Base-by-base conservation (phyloP, 208 protist species). In the Trypanosoma avium region DNA sequence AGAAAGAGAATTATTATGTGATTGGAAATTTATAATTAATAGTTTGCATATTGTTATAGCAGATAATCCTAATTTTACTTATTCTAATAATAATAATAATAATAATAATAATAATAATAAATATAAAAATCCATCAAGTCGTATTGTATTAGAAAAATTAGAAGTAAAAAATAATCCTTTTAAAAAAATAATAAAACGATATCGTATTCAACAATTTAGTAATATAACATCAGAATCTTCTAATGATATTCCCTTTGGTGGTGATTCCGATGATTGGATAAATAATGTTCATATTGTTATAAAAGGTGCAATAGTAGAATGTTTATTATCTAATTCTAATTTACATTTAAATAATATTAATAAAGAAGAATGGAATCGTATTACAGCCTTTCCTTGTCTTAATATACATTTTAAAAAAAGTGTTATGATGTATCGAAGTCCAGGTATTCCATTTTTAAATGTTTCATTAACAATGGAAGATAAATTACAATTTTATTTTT, bases 191-290 rank as follows among this genome's bases (percentile, higher is more conserved):
- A 30, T 40, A 38, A 54, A 56, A 30, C 43, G 60, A 43, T 19
- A 30, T 7, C 57, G 52, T 36, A 46, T 35, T 17, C 46, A 62
- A 32, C 19, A 17, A n/a, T 50, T 54, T 9, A 50, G 29, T 17
- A 33, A 30, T 8, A 33, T 46, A 38, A 62, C 36, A 55, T 21
- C 55, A 21, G 30, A 26, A 2, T 35, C 38, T 15, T 33, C 29
- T 49, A 33, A 29, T 33, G 54, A 55, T n/a, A n/a, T n/a, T n/a
- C n/a, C n/a, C 2, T 75, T 78, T 49, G 77, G 77, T 27, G 50
- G 50, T 22, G 30, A 62, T 8, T 43, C 64, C 21, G 60, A 67
- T 3, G 73, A 84, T 63, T 84, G 77, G 77, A 53, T 84, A n/a
- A 70, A 75, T 48, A 55, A 52, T 26, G 36, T 73, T 19, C 30